phyloP scores from a whole-genome alignment of 768 basidiomycete genomes.

The Panellus pusillus region DNA sequence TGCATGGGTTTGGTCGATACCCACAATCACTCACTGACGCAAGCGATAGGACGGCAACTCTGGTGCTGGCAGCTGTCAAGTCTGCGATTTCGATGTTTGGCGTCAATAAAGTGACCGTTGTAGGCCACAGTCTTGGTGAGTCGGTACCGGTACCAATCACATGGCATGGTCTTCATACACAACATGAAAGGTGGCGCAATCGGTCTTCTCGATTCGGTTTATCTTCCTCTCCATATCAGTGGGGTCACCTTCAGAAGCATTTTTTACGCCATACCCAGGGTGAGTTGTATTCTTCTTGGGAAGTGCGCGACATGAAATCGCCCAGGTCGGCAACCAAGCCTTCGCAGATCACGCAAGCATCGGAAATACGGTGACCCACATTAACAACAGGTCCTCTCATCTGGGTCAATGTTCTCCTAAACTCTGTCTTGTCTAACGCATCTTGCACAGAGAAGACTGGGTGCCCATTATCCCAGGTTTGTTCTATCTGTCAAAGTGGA shows the following conservation, averaged over 20 bases:
- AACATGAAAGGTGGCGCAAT: conserved; percentile 33
- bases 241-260: conserved; percentile 37
- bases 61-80: conserved; percentile 42
- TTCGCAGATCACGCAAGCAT: conserved; percentile 60
- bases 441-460: conserved; percentile 31
- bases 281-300: conserved; percentile 22
- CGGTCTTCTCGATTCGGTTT: conserved; percentile 50
- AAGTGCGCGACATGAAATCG: neutral
- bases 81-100: conserved; percentile 33
- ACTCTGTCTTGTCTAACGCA: neutral
- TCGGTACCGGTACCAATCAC: too few species aligned
- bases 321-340: conserved; percentile 48
- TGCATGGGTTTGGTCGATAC: conserved; percentile 18
- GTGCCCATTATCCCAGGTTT: conserved; percentile 42
- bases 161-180: too few species aligned
- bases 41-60: conserved; percentile 37
- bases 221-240: conserved; percentile 51
- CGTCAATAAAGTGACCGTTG: conserved; percentile 40
- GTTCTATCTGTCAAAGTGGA: conserved; percentile 1
- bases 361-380: conserved; percentile 44
- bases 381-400: conserved; percentile 48
- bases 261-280: conserved; percentile 45
- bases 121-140: conserved; percentile 46
- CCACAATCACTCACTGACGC: neutral
- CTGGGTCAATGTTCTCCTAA: neutral